These are phyloP conservation scores for Fragaria ananassa DNA, from an alignment of 306 rosid species.

Conservation along the genomic window DNA sequence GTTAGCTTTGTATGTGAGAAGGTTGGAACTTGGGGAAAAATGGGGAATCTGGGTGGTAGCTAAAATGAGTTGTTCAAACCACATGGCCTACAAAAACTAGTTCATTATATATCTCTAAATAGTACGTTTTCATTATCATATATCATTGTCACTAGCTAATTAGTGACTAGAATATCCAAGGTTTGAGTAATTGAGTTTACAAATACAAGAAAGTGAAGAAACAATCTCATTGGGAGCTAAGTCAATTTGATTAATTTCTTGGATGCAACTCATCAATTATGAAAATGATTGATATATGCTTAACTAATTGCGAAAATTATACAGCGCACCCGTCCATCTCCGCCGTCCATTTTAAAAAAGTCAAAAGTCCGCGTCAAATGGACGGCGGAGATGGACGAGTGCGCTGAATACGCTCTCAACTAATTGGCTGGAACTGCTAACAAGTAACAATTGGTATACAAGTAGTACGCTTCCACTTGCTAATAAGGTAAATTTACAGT, in stretches of 20 bases:
- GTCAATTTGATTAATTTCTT: background rate
- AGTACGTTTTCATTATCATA: background rate
- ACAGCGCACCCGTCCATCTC: too few relatives aligned
- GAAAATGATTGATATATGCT: background rate
- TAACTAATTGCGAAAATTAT: background rate
- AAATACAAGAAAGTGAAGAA: background rate
- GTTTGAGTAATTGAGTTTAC: background rate
- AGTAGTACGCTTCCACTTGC: background rate
- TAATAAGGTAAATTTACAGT: background rate
- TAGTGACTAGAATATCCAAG: background rate
- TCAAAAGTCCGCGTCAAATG: too few relatives aligned
- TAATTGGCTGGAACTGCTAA: background rate
- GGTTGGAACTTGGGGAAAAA: background rate
- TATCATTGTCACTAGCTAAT: background rate
- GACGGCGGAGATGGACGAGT: too few relatives aligned
- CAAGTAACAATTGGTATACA: too few relatives aligned
- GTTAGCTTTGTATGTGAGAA: background rate
- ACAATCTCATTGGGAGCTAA: background rate
- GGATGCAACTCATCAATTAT: background rate
- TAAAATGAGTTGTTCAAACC: slow-evolving; percentile 12
- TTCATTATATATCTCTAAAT: background rate
- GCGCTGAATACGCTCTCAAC: too few relatives aligned
- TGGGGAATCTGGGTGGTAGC: background rate
- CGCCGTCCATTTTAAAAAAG: too few relatives aligned
- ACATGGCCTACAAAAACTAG: background rate